These are phyloP conservation scores for Chlorencoelia australis DNA, from an alignment of 2,329 filamentous ascomycete genomes.

Conservation along the genomic window DNA sequence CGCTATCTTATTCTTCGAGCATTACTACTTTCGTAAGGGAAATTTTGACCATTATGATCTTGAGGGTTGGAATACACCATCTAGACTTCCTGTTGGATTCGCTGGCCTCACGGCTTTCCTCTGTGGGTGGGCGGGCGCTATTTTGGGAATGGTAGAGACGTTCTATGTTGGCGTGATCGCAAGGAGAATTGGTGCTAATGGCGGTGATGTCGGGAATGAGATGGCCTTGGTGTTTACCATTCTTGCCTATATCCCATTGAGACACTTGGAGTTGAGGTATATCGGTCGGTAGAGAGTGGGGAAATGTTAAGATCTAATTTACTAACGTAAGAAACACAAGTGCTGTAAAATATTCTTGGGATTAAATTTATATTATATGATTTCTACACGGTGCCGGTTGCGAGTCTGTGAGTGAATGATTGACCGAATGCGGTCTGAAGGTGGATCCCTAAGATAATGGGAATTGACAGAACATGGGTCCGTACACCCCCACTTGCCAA, in stretches of 20 bases:
- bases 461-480: no score
- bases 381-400: no score
- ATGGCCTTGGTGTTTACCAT: constrained; percentile 40
- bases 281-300: constrained; percentile 28
- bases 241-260: constrained; percentile 35
- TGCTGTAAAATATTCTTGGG: no score
- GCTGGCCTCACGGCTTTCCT: constrained; percentile 52
- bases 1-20: constrained; percentile 48
- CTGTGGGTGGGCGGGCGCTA: constrained; percentile 51
- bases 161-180: constrained; percentile 61
- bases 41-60: constrained; percentile 45
- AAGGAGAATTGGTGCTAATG: constrained; percentile 39
- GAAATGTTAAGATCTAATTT: neutral
- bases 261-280: constrained; percentile 39
- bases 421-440: no score
- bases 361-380: no score
- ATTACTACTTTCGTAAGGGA: constrained; percentile 52
- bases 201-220: constrained; percentile 43
- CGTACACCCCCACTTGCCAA: no score
- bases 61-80: constrained; percentile 44
- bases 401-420: no score
- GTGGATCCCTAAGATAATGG: no score
- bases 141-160: constrained; percentile 56
- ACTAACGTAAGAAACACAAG: no score
- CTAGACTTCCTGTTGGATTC: constrained; percentile 48